These are phyloP conservation scores for Fraxinus latifolia DNA, from an alignment of 305 asterid species.

Conservation along the genomic window DNA sequence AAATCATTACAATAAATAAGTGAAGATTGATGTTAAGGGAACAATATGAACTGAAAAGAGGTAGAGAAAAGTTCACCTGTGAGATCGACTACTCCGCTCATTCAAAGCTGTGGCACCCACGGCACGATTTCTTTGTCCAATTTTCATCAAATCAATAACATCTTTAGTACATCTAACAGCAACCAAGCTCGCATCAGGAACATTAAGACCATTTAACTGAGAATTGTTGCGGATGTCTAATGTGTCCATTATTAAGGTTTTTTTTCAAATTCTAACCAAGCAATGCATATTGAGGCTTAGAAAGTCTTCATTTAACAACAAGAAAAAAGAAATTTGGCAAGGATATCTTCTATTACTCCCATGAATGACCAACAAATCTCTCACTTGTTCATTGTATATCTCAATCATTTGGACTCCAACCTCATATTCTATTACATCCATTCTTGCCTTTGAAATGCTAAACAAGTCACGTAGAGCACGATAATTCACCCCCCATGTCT, in stretches of 20 bases:
- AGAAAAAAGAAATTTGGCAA: constrained; percentile 25
- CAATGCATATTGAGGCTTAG: background rate
- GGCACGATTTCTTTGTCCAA: constrained; percentile 80
- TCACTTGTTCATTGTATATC: constrained; percentile 90
- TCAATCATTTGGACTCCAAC: constrained; percentile 94
- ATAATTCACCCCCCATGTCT: constrained; percentile 71
- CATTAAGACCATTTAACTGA: constrained; percentile 87
- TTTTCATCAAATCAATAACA: constrained; percentile 84
- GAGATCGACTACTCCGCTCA: constrained; percentile 86
- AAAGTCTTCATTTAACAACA: background rate
- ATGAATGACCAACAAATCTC: constrained; percentile 85
- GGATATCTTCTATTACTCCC: constrained; percentile 82
- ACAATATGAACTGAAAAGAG: background rate
- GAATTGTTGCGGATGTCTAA: constrained; percentile 87
- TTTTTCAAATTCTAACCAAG: constrained; percentile 9
- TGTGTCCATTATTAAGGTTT: constrained; percentile 53
- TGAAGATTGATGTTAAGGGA: background rate
- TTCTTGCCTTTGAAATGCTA: constrained; percentile 57
- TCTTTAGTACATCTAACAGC: constrained; percentile 77
- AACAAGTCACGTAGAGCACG: constrained; percentile 33
- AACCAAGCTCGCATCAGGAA: constrained; percentile 81
- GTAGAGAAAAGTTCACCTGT: constrained; percentile 46
- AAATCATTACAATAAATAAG: background rate
- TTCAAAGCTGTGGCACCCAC: constrained; percentile 93
- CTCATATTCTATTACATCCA: constrained; percentile 61